Evolutionary conservation across 768 basidiomycete genomes (phyloP), one percentile per base, ranked within the genome.

Genomic region (Boletus coccyginus): DNA sequence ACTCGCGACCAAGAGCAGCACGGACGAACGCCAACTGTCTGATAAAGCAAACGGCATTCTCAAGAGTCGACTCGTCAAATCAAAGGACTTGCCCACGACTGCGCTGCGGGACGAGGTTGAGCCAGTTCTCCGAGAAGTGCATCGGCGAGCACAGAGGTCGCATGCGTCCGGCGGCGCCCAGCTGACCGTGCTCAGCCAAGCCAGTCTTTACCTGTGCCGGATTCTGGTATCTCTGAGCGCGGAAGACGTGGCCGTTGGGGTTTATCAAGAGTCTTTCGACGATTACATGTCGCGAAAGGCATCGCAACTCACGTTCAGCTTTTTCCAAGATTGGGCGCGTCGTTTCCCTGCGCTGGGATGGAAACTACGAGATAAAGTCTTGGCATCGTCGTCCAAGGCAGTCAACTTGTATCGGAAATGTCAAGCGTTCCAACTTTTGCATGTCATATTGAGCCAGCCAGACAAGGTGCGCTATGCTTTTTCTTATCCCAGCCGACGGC

Each of bases 21-120:
- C 81, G 29, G 90, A 94, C 71, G 94, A 98, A 71, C 83, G 80
- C 44, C 94, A 97, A 63, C 77, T 98, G n/a, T 81, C 88, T 12
- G 88, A 92, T 69, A 98, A 98, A 73, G 87, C 93, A 1, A 81
- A 81, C 56, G 87, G 90, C 27, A 82, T 98, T 58, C 77, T 98
- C 42, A 83, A 83, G 40, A 80, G 80, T 27, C 83, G 92, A 39
- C 77, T 95, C 55, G 82, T 78, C 53, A 92, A 92, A 67, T 74
- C 83, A 43, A 93, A 88, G 66, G 91, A 89, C 12, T 53, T 81
- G 11, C 86, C 88, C 3, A 68, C 72, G 3, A 57, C 56, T n/a
- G 60, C 55, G 0, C 29, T 55, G 10, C 58, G 42, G 2, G 70
- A 69, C 42, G 73, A 75, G 31, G 71, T 79, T 13, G 70, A 73